phyloP scores from a whole-genome alignment of 2,329 filamentous ascomycete species.

The Drechslera avenae region DNA sequence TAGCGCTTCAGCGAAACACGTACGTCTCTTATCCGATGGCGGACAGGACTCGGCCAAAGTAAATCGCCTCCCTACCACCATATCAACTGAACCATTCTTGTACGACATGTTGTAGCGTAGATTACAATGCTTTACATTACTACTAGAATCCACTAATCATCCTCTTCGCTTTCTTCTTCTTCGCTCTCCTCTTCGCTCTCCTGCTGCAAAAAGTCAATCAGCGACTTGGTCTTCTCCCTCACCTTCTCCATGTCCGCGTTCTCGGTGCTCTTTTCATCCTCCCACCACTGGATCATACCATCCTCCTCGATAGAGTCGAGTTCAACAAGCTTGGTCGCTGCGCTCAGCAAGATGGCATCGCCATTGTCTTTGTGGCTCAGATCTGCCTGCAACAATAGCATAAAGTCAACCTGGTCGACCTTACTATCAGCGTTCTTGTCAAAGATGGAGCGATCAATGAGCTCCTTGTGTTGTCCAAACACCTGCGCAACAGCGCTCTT shows the following conservation, averaged over 20 bases:
- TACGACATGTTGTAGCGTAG: too few species aligned
- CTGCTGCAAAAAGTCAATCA: conserved; percentile 82
- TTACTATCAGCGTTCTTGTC: conserved; percentile 59
- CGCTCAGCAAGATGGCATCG: conserved; percentile 71
- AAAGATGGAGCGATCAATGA: conserved; percentile 65
- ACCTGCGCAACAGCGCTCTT: conserved; percentile 51
- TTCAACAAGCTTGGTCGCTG: conserved; percentile 84
- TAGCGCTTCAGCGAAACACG: too few species aligned
- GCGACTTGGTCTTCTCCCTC: conserved; percentile 72
- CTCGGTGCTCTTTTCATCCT: conserved; percentile 69
- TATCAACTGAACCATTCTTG: too few species aligned
- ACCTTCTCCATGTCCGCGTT: conserved; percentile 72
- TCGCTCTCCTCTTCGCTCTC: conserved; percentile 73
- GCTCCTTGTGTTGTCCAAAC: conserved; percentile 60
- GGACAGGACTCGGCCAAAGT: too few species aligned
- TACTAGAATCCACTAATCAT: conserved; percentile 30
- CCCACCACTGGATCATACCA: conserved; percentile 88
- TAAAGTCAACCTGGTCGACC: conserved; percentile 81
- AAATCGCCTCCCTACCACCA: too few species aligned
- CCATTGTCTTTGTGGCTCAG: conserved; percentile 69
- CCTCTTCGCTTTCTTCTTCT: conserved; percentile 62
- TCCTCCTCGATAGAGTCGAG: conserved; percentile 88
- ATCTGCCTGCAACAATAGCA: conserved; percentile 81
- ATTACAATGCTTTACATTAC: background rate
- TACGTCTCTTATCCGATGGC: too few species aligned